phyloP scores from a whole-genome alignment of 495 filamentous ascomycete genomes.

The Aspergillus heteromorphus region DNA sequence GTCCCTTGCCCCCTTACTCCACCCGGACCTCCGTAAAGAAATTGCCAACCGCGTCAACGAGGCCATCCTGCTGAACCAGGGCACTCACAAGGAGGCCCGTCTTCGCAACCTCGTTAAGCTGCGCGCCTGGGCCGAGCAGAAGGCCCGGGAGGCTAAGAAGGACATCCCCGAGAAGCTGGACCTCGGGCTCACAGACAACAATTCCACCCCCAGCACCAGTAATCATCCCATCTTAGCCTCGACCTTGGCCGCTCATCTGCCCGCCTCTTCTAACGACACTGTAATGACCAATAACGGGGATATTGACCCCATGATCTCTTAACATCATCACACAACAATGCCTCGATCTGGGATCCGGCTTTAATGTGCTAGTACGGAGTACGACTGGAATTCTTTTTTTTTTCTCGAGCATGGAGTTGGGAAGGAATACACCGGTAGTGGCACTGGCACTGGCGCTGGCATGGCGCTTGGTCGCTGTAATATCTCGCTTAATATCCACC shows the following conservation, averaged over 20 bases:
- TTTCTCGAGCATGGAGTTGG: not conserved
- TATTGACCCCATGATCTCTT: conserved; percentile 57
- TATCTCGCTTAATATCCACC: too few relatives aligned
- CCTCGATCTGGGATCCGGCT: not conserved
- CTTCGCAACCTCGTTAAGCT: conserved; percentile 73
- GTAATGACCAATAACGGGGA: conserved; percentile 45
- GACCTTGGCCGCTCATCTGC: conserved; percentile 13
- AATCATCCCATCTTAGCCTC: conserved; percentile 26
- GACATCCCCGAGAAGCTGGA: conserved; percentile 68
- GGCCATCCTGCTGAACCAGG: conserved; percentile 70
- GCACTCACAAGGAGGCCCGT: conserved; percentile 69
- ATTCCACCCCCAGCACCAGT: conserved; percentile 24
- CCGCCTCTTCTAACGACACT: conserved; percentile 33
- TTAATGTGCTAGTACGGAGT: not conserved
- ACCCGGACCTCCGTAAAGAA: conserved; percentile 72
- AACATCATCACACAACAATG: conserved; percentile 16
- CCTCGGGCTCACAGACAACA: conserved; percentile 55
- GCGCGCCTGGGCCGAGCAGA: conserved; percentile 79
- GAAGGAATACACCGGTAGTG: not conserved
- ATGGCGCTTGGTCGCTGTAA: too few relatives aligned
- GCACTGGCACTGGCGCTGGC: not conserved
- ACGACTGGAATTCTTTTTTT: not conserved
- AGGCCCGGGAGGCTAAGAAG: conserved; percentile 65
- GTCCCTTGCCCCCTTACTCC: conserved; percentile 66
- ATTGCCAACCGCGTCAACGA: conserved; percentile 83